These are phyloP conservation scores for Hypocrella siamensis DNA, from an alignment of 2,329 filamentous ascomycete species.

Conservation along the genomic window DNA sequence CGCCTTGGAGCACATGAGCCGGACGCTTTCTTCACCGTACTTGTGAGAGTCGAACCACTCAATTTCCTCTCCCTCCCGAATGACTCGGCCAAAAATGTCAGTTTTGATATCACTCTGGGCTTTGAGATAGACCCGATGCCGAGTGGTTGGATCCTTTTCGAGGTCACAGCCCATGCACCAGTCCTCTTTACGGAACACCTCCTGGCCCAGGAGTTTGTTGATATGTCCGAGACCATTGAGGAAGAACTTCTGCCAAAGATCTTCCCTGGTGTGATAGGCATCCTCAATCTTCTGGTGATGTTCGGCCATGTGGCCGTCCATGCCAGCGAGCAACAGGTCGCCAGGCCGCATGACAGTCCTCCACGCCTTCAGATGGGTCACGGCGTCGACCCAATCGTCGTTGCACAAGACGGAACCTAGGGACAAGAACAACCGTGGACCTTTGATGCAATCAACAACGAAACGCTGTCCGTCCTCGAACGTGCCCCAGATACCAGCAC, in stretches of 20 bases:
- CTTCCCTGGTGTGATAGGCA: slow-evolving; percentile 21
- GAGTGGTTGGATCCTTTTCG: slow-evolving; percentile 18
- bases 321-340: slow-evolving; percentile 22
- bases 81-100: slow-evolving; percentile 8
- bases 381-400: slow-evolving; percentile 19
- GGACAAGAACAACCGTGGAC: slow-evolving; percentile 21
- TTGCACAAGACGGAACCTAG: slow-evolving; percentile 26
- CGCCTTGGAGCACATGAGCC: slow-evolving; percentile 22
- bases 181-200: slow-evolving; percentile 19
- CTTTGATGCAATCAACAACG: slow-evolving; percentile 11
- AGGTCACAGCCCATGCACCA: slow-evolving; percentile 22
- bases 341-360: slow-evolving; percentile 16
- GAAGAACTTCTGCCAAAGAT: slow-evolving; percentile 21
- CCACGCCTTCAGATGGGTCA: slow-evolving; percentile 20
- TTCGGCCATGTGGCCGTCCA: slow-evolving; percentile 22
- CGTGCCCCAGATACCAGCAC: slow-evolving; percentile 23
- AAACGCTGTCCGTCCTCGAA: slow-evolving; percentile 19
- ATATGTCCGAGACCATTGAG: slow-evolving; percentile 22
- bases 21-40: slow-evolving; percentile 19
- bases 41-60: slow-evolving; percentile 30
- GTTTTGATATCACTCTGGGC: slow-evolving; percentile 18
- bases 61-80: slow-evolving; percentile 18
- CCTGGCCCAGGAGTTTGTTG: slow-evolving; percentile 18
- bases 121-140: slow-evolving; percentile 23
- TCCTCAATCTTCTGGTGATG: slow-evolving; percentile 21